phyloP scores from a whole-genome alignment of 2,329 filamentous ascomycete genomes.

The Fusarium algeriense region DNA sequence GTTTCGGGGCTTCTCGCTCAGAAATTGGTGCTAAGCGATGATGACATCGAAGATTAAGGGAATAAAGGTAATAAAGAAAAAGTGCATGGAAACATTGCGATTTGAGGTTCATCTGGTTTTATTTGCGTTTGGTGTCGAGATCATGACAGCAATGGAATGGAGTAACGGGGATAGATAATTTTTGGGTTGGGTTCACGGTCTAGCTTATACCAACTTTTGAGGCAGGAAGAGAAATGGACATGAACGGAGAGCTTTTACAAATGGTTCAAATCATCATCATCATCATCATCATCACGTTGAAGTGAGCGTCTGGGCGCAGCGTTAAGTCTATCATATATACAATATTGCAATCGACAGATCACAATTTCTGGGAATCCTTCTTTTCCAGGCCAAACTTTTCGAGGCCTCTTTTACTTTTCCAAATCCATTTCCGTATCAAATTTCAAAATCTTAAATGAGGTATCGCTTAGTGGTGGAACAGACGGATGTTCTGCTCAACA shows the following conservation, averaged over 20 bases:
- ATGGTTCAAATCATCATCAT: slow-evolving; percentile 35
- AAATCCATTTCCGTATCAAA: slow-evolving; percentile 22
- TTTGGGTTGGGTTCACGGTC: background rate
- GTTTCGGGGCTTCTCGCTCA: slow-evolving; percentile 65
- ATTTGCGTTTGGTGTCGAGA: slow-evolving; percentile 13
- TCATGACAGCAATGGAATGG: slow-evolving; percentile 20
- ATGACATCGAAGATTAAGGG: slow-evolving; percentile 81
- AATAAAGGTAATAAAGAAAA: background rate
- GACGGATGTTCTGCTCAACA: slow-evolving; percentile 90
- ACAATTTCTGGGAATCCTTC: slow-evolving; percentile 30
- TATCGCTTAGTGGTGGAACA: slow-evolving; percentile 43
- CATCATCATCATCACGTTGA: slow-evolving; percentile 42
- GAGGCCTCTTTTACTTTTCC: slow-evolving; percentile 17
- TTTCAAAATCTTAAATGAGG: slow-evolving; percentile 23
- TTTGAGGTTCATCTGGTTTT: slow-evolving; percentile 33
- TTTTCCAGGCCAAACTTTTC: slow-evolving; percentile 7
- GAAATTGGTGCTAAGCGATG: slow-evolving; percentile 81
- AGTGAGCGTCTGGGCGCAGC: slow-evolving; percentile 37
- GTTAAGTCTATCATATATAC: slow-evolving; percentile 45
- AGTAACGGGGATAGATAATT: slow-evolving; percentile 28
- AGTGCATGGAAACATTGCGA: slow-evolving; percentile 4
- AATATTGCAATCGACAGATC: slow-evolving; percentile 30
- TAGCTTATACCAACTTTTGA: slow-evolving; percentile 16
- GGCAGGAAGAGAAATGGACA: slow-evolving; percentile 8
- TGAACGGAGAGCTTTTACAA: slow-evolving; percentile 2